Evolutionary conservation across 495 filamentous ascomycete genomes (phyloP), one percentile per base, ranked within the genome.

Genomic region (Neurospora sp.): DNA sequence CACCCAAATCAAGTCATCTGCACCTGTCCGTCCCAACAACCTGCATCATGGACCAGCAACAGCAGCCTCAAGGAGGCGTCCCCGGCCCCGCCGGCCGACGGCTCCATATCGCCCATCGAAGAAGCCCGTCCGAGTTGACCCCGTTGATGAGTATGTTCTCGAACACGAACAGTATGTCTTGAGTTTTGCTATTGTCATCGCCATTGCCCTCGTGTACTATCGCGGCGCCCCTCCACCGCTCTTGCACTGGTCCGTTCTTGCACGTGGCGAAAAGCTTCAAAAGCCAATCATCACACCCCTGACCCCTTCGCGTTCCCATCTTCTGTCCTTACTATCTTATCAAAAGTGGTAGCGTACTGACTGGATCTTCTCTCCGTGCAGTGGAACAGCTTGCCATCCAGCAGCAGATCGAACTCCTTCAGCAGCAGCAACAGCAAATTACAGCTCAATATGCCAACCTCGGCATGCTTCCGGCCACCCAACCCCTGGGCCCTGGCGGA

Each of bases 321-420:
- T 35, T 72, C 48, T 68, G 42, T 70, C 31, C 69, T 35, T 39
- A 35, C 22, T 20, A 22, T 12, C 48, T 37, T 41, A 16, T 9
- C 41, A 16, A 14, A 35, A 44, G 40, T 0, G 40, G 3, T 42
- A 68, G 3, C 42, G 73, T 73, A 78, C 83, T 84, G 75, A 83
- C 76, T 20, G 40, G 65, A 12, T 22, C 17, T 72, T 73, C 74
- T 74, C 65, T 73, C 48, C 70, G 40, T 35, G 27, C 75, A 96
- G 93, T 97, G 93, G 96, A 98, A 87, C 96, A 98, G 90, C 88
- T 98, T 76, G 94, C 96, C 79, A 92, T 99, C 82, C 95, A 97
- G 82, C 96, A 98, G 86, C 96, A 99, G 83, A 98, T 98, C 79
- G 94, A 99, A 83, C 86, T 95, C 82, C 88, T 99, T 76, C 96